These are phyloP conservation scores for Aureococcus anophagefferens DNA, from an alignment of 108 stramenopile genomes.

Conservation along the genomic window DNA sequence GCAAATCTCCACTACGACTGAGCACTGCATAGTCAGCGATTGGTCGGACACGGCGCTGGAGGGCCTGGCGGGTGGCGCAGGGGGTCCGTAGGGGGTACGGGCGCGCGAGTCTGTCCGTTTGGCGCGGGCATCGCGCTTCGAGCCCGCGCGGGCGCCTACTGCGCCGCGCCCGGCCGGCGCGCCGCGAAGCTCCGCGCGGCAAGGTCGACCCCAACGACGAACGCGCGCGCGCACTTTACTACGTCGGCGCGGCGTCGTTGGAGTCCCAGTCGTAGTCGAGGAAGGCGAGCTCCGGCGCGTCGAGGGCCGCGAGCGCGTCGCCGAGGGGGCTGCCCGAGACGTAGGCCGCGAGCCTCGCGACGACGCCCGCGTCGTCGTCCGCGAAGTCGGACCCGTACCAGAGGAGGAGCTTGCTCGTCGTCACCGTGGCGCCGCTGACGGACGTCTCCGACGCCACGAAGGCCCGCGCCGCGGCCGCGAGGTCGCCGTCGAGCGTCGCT, in stretches of 20 bases:
- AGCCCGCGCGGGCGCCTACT: too few relatives aligned
- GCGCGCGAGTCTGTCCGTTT: too few relatives aligned
- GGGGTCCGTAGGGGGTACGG: too few relatives aligned
- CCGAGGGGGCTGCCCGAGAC: background rate
- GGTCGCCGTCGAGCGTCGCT: constrained; percentile 39
- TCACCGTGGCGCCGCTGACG: constrained; percentile 13
- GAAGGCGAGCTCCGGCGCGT: background rate
- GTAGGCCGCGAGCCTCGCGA: background rate
- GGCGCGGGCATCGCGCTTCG: too few relatives aligned
- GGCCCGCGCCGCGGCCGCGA: constrained; percentile 35
- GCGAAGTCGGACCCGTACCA: constrained; percentile 50
- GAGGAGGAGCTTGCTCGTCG: constrained; percentile 37
- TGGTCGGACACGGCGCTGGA: too few relatives aligned
- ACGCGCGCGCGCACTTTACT: too few relatives aligned
- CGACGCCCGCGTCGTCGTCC: background rate
- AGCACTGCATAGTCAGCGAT: too few relatives aligned
- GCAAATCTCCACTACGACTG: too few relatives aligned
- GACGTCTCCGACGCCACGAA: constrained; percentile 39
- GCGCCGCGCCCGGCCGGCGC: too few relatives aligned
- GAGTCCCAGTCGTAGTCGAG: background rate
- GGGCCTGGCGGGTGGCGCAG: too few relatives aligned
- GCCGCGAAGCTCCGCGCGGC: too few relatives aligned
- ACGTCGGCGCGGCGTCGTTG: background rate
- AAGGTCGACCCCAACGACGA: too few relatives aligned
- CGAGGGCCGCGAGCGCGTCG: background rate